A percentile compares a stretch with the other conserved stretches of the same genome.
These are phyloP conservation scores for Pseudogymnoascus sp. DNA, from an alignment of 2,329 filamentous ascomycete species.

Conservation along the genomic window DNA sequence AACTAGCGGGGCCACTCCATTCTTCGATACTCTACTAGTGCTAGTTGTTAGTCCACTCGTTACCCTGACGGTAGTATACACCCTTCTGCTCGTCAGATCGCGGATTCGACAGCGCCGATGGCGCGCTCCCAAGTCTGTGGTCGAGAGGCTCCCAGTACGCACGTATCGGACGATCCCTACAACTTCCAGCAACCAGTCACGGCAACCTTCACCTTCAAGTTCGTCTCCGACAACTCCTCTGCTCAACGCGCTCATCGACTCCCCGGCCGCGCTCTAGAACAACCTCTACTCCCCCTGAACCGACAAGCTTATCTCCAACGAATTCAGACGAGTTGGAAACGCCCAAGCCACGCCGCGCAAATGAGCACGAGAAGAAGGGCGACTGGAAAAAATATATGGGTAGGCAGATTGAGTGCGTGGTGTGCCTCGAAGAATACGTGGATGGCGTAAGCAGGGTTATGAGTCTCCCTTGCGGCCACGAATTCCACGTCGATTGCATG, in stretches of 20 bases:
- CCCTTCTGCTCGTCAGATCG: constrained; percentile 77
- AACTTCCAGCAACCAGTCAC: constrained; percentile 47
- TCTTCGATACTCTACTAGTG: constrained; percentile 94
- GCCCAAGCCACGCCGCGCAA: constrained; percentile 19
- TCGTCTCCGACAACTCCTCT: constrained; percentile 74
- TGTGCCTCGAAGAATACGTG: constrained; percentile 93
- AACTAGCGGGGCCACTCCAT: constrained; percentile 80
- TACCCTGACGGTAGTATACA: constrained; percentile 88
- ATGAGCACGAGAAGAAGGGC: constrained; percentile 45
- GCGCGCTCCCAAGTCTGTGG: constrained; percentile 95
- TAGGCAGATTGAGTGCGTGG: constrained; percentile 79
- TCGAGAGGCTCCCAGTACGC: constrained; percentile 87
- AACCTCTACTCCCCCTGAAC: constrained; percentile 53
- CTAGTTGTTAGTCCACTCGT: constrained; percentile 91
- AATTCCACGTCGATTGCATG: constrained; percentile 99
- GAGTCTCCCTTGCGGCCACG: constrained; percentile 94
- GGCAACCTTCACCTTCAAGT: constrained; percentile 56
- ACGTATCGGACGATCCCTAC: constrained; percentile 83
- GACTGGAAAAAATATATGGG: constrained; percentile 64
- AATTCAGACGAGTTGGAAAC: constrained; percentile 32
- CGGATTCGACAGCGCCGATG: constrained; percentile 84
- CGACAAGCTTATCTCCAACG: constrained; percentile 39
- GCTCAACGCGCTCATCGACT: too few relatives aligned
- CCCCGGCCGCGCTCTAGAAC: constrained; percentile 59
- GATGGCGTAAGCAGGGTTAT: constrained; percentile 93